phyloP scores from a whole-genome alignment of 1,284 basidiomycete species.

The Mycosarcoma mackinlayi region DNA sequence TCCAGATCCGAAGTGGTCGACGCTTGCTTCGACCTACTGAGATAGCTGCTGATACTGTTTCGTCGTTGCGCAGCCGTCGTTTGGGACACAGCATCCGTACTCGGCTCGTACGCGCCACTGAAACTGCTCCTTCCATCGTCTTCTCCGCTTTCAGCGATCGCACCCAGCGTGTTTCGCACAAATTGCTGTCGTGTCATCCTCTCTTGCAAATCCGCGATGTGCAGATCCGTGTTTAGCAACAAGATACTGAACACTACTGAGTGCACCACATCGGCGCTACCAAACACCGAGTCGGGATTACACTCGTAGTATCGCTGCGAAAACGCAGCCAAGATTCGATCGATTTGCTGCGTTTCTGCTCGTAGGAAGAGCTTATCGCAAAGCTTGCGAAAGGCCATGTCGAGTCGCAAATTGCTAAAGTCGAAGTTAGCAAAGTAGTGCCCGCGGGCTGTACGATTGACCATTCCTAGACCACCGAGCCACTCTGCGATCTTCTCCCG shows the following conservation, averaged over 20 bases:
- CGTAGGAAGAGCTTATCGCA: constrained; percentile 92
- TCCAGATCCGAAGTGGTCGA: constrained; percentile 27
- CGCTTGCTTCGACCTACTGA: constrained; percentile 16
- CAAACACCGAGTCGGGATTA: constrained; percentile 82
- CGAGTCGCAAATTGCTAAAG: constrained; percentile 82
- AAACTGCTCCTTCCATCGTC: constrained; percentile 51
- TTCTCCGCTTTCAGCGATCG: constrained; percentile 71
- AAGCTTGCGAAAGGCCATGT: constrained; percentile 87
- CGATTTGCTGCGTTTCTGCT: constrained; percentile 97
- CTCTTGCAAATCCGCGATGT: constrained; percentile 87
- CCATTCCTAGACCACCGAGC: constrained; percentile 82
- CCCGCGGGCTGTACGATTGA: constrained; percentile 80
- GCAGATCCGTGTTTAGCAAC: constrained; percentile 94
- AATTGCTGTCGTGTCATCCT: constrained; percentile 96
- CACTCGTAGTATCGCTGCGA: constrained; percentile 89
- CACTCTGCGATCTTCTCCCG: constrained; percentile 95
- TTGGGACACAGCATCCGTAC: constrained; percentile 12
- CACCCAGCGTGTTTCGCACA: constrained; percentile 86
- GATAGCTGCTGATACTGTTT: constrained; percentile 33
- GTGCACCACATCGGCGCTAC: constrained; percentile 87
- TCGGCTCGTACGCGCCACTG: constrained; percentile 20
- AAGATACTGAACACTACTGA: constrained; percentile 91
- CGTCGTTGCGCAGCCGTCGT: constrained; percentile 8
- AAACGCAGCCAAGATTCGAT: constrained; percentile 92
- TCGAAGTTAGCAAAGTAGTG: constrained; percentile 91